A percentile compares a stretch with the other conserved stretches of the same genome.
These are phyloP conservation scores for Lagerstroemia speciosa DNA, from an alignment of 345 rosid genomes.

Conservation along the genomic window DNA sequence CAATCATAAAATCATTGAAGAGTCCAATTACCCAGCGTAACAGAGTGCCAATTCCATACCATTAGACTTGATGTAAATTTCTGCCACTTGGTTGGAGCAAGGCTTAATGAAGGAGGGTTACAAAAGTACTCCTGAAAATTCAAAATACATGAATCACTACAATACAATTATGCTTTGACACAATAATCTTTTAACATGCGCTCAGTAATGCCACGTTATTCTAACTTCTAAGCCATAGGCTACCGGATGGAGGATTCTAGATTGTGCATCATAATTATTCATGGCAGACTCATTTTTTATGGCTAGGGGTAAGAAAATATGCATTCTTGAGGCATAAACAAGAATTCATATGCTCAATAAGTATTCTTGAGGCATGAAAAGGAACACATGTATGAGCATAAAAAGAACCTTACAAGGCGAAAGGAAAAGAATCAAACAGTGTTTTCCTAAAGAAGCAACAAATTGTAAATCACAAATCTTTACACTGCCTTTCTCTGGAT, in stretches of 20 bases:
- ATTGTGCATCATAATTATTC: neutral
- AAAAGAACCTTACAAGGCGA: neutral
- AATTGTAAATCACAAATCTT: neutral
- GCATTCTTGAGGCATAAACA: neutral
- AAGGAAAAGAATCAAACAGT: neutral
- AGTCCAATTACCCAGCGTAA: neutral
- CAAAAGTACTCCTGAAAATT: conserved; percentile 76
- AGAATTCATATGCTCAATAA: neutral
- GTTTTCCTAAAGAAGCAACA: neutral
- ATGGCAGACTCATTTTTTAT: neutral
- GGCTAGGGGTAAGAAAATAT: neutral
- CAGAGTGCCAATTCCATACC: conserved; percentile 30
- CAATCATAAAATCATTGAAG: conserved; percentile 7
- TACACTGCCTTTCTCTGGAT: neutral
- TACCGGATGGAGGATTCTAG: neutral
- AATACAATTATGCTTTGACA: conserved; percentile 7
- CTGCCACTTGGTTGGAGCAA: conserved; percentile 82
- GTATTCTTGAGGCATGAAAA: neutral
- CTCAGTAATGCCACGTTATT: neutral
- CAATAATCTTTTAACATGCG: neutral
- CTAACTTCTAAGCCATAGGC: neutral
- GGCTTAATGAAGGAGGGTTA: conserved; percentile 68
- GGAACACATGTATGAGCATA: neutral
- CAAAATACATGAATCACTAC: conserved; percentile 9
- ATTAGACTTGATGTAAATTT: conserved; percentile 67